phyloP scores from a whole-genome alignment of 73 alveolate genomes.

The Paraurostyla sp. region DNA sequence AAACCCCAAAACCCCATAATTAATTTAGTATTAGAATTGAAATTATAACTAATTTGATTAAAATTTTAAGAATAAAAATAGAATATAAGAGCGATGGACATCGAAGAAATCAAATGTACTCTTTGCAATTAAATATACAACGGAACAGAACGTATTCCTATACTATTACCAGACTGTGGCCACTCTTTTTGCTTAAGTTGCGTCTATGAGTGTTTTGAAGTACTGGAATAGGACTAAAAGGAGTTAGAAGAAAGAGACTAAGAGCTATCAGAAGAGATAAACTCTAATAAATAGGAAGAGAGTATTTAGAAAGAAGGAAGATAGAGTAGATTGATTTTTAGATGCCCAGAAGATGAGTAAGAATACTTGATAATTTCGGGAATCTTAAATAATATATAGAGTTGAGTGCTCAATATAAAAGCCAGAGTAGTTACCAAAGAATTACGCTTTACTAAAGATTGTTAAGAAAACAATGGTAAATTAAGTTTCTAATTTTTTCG shows the following conservation, averaged over 20 bases:
- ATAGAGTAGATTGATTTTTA: not conserved
- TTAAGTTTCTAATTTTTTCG: not conserved
- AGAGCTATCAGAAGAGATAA: not conserved
- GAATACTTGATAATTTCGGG: not conserved
- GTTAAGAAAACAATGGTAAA: slow-evolving; percentile 44
- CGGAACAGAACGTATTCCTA: slow-evolving; percentile 23
- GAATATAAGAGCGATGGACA: too few species aligned
- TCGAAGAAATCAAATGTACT: slow-evolving; percentile 32
- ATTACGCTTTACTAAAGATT: slow-evolving; percentile 11
- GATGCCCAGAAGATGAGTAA: slow-evolving; percentile 48
- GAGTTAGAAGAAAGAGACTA: not conserved
- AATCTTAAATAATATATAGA: too few species aligned
- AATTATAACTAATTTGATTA: too few species aligned
- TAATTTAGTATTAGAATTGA: too few species aligned
- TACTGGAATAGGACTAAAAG: not conserved
- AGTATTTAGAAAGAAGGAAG: not conserved
- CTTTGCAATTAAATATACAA: not conserved
- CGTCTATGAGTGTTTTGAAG: slow-evolving; percentile 10
- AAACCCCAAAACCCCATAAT: too few species aligned
- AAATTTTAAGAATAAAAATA: too few species aligned
- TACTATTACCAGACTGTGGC: slow-evolving; percentile 68
- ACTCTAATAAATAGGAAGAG: not conserved
- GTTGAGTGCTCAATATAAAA: slow-evolving; percentile 40
- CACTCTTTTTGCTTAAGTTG: slow-evolving; percentile 65
- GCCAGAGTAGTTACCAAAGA: slow-evolving; percentile 31